A percentile compares a stretch with the other conserved stretches of the same genome.
These are phyloP conservation scores for Trichomonascus vanleenenianus DNA, from an alignment of 805 yeast species.

Conservation along the genomic window DNA sequence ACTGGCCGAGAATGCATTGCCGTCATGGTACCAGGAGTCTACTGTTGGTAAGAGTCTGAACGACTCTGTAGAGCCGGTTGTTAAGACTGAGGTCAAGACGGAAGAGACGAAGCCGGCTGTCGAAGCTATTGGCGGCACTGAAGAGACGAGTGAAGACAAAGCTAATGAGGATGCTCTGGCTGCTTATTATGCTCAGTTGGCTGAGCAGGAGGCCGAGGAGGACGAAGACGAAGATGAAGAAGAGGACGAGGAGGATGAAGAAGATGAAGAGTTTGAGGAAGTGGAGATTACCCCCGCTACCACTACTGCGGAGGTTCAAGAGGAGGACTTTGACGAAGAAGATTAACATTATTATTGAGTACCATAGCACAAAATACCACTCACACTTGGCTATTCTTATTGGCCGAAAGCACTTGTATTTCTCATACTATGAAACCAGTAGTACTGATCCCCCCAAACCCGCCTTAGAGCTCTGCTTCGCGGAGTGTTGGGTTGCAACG, in stretches of 20 bases:
- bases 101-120: slow-evolving; percentile 5
- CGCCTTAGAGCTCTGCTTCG: too few relatives aligned
- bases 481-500: too few relatives aligned
- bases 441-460: too few relatives aligned
- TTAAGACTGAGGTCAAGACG: slow-evolving; percentile 6
- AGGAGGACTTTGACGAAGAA: slow-evolving; percentile 29
- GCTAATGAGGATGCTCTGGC: slow-evolving; percentile 62
- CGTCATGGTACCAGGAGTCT: slow-evolving; percentile 90
- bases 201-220: slow-evolving; percentile 59
- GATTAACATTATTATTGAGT: too few relatives aligned
- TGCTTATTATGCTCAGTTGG: slow-evolving; percentile 72
- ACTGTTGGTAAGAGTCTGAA: slow-evolving; percentile 66
- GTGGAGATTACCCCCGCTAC: slow-evolving; percentile 21
- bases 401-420: too few relatives aligned
- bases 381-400: too few relatives aligned
- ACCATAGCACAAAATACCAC: too few relatives aligned
- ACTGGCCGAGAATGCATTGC: slow-evolving; percentile 87
- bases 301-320: slow-evolving; percentile 16
- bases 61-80: slow-evolving; percentile 11
- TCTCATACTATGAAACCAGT: too few relatives aligned
- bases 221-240: slow-evolving; percentile 53
- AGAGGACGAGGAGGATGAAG: slow-evolving; percentile 39
- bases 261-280: slow-evolving; percentile 40
- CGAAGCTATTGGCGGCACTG: slow-evolving; percentile 6
- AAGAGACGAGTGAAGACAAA: slow-evolving; percentile 46